These are phyloP conservation scores for Lathyrus sativus DNA, from an alignment of 306 rosid genomes.

Conservation along the genomic window DNA sequence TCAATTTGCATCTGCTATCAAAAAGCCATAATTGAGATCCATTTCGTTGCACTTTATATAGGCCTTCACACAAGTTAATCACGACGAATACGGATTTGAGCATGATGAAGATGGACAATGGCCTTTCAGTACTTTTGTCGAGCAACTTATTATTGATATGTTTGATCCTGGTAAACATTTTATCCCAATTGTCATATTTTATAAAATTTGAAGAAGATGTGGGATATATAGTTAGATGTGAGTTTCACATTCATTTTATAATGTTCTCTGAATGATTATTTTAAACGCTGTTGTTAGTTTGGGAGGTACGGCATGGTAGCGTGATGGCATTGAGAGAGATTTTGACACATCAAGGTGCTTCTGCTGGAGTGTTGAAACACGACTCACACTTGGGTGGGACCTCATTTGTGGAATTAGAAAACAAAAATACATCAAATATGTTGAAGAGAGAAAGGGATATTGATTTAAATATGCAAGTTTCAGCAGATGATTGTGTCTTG, in stretches of 20 bases:
- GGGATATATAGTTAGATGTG: background rate
- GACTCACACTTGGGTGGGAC: conserved; percentile 51
- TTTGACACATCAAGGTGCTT: conserved; percentile 92
- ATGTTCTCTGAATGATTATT: conserved; percentile 27
- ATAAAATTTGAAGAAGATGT: conserved; percentile 28
- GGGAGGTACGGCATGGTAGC: conserved; percentile 98
- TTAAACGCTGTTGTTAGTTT: conserved; percentile 56
- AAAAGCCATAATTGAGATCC: conserved; percentile 26
- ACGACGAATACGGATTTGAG: conserved; percentile 70
- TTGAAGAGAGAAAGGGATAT: conserved; percentile 76
- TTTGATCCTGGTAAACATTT: conserved; percentile 81
- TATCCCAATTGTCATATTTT: background rate
- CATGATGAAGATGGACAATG: conserved; percentile 78
- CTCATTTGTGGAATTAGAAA: conserved; percentile 56
- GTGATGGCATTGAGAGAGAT: conserved; percentile 97
- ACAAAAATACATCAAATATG: conserved; percentile 47
- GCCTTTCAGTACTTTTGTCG: conserved; percentile 86
- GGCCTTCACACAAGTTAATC: conserved; percentile 51
- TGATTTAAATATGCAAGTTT: conserved; percentile 75
- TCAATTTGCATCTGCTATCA: conserved; percentile 27
- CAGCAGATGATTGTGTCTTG: conserved; percentile 57
- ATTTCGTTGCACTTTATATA: conserved; percentile 42
- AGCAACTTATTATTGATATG: conserved; percentile 89
- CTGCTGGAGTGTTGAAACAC: conserved; percentile 74
- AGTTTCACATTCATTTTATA: conserved; percentile 8